Base-by-base conservation (phyloP, 179 eudicot species). In the Monotropa hypopitys region DNA sequence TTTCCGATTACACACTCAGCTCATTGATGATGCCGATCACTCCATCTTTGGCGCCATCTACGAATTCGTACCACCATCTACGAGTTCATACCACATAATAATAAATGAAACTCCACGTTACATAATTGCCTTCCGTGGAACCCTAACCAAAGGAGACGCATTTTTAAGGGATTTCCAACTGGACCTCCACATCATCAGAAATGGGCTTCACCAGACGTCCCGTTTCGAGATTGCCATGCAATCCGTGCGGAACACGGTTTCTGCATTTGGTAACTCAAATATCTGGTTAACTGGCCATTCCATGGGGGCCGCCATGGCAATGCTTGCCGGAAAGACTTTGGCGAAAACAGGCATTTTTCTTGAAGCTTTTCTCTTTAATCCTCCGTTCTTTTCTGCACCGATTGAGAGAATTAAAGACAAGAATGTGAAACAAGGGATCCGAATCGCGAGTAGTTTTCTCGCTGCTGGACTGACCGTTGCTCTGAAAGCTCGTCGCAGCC, bases 261-360 rank as follows among this genome's bases (percentile, higher is more conserved):
- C 97, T 47, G 74, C 88, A 30, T 85, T 85, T 63, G 93, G 94
- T 75, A 81, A 85, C 26, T 74, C 77, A 35, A 85, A 81, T 32
- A 70, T 95, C 11, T 95, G 97, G 97, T 56, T 95, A 80, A 79
- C 97, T 12, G 99, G 99, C 23, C 99, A 95, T 78, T 95, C 99
- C 43, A 80, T 95, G 5, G 99, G 99, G 65, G 87, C 99, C 23
- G 97, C 97, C 78, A 88, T 95, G 90, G 95, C 89, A 43, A 81
- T 90, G 83, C 92, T 91, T 28, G 87, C 91, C 13, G 99, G 99
- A 2, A 95, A 91, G 80, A 92, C 85, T 70, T 90, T 91, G 92
- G 99, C 95, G 0, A 86, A 83, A 59, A 76, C 28, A 26, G 90
- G 93, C 10, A 83, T 83, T 45, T 83, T 82, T 61, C 88, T 95